phyloP scores from a whole-genome alignment of 192 early-diverging fungal species.

The Podila clonocystis region DNA sequence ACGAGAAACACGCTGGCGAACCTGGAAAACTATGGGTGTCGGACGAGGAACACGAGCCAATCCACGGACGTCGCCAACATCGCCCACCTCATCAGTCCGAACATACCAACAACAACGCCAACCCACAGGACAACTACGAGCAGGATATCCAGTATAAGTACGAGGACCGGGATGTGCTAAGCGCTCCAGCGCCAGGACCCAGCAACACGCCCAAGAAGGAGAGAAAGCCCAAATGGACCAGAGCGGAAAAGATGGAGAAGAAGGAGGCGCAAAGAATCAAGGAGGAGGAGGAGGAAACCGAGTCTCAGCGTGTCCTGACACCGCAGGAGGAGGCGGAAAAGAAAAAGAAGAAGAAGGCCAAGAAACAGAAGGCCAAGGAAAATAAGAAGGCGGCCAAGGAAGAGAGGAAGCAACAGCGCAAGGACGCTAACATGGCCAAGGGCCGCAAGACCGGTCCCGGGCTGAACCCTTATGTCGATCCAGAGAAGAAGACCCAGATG shows the following conservation, averaged over 20 bases:
- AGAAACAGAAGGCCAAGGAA: not conserved
- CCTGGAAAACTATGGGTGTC: no score
- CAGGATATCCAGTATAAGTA: conserved; percentile 25
- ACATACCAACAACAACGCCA: no score
- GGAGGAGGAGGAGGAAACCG: not conserved
- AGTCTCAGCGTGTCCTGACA: not conserved
- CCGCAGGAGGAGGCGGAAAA: not conserved
- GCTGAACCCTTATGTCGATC: not conserved
- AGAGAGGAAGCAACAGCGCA: not conserved
- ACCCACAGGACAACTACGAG: conserved; percentile 18
- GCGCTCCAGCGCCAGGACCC: not conserved
- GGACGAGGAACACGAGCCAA: no score
- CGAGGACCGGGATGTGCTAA: no score
- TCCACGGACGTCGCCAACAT: no score
- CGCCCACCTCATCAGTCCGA: no score
- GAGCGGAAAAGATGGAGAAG: not conserved
- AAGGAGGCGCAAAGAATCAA: not conserved
- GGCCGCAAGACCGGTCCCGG: not conserved
- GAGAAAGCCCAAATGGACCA: not conserved
- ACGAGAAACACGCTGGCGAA: no score
- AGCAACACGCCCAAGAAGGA: not conserved
- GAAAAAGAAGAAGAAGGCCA: not conserved
- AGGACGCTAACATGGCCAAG: conserved; percentile 3
- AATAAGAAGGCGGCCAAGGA: not conserved
- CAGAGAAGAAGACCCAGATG: not conserved